Percentiles rank a stretch among this genome's conserved stretches.
phyloP scores from a whole-genome alignment of 257 asterid genomes.

The Buddleja alternifolia region DNA sequence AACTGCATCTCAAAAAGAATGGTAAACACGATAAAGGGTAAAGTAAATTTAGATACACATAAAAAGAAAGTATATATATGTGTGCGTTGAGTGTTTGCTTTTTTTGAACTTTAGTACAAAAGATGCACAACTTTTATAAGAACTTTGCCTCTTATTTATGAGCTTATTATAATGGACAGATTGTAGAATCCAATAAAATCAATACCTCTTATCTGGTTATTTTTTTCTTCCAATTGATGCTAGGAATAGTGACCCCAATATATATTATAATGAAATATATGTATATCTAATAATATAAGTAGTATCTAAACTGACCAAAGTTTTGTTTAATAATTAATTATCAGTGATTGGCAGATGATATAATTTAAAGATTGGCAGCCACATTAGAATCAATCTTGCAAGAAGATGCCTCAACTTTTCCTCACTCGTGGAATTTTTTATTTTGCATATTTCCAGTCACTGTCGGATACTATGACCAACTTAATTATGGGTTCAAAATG shows the following conservation, averaged over 20 bases:
- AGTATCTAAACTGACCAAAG: not conserved
- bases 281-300: not conserved
- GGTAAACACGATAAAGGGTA: too few species aligned
- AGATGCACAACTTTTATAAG: conserved; percentile 9
- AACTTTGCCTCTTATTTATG: not conserved
- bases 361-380: conserved; percentile 36
- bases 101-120: conserved; percentile 14
- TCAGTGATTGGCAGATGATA: conserved; percentile 12
- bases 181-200: not conserved
- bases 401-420: conserved; percentile 11
- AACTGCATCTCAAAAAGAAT: too few species aligned
- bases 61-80: too few species aligned
- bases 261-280: not conserved
- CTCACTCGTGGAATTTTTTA: not conserved
- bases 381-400: conserved; percentile 35
- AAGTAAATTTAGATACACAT: too few species aligned
- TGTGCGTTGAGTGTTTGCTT: not conserved
- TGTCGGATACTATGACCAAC: conserved; percentile 32
- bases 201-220: not conserved
- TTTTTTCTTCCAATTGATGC: too few species aligned
- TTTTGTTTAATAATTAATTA: not conserved
- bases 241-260: not conserved
- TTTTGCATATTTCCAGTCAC: conserved; percentile 1
- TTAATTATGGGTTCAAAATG: conserved; percentile 7
- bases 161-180: not conserved